phyloP scores from a whole-genome alignment of 768 basidiomycete species.

The Pleurotus ostreatus region DNA sequence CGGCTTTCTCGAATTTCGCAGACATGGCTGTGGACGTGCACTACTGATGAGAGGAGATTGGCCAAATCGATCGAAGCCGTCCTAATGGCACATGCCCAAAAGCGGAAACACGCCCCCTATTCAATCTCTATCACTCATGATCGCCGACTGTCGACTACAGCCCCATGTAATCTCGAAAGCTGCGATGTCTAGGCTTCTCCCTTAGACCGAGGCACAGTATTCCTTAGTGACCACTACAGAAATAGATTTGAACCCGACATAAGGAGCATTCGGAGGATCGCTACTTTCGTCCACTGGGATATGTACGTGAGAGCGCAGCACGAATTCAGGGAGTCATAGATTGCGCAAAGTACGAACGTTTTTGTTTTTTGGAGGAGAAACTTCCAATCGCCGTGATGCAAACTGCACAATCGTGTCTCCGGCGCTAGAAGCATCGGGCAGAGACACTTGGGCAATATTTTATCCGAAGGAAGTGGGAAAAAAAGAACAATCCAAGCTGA shows the following conservation, averaged over 20 bases:
- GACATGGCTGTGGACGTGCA: conserved; percentile 42
- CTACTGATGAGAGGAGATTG: no score
- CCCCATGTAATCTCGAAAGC: background rate
- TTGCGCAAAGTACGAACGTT: no score
- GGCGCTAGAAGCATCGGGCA: conserved; percentile 1
- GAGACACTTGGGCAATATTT: background rate
- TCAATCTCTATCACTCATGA: background rate
- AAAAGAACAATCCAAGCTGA: background rate
- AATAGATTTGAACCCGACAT: background rate
- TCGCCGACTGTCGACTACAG: background rate
- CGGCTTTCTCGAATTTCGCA: conserved; percentile 71
- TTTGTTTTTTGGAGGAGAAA: no score
- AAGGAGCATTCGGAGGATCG: background rate
- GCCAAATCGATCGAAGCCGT: no score
- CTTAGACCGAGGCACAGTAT: background rate
- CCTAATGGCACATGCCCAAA: no score
- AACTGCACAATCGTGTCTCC: background rate
- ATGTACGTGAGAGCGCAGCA: no score
- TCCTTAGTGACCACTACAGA: no score
- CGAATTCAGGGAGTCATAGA: no score
- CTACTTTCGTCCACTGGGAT: no score
- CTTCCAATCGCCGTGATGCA: background rate
- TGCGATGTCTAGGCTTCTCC: background rate
- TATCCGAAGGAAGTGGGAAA: background rate
- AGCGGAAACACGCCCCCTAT: background rate